phyloP scores from a whole-genome alignment of 208 protist genomes.

The Trichomonas gallinae region DNA sequence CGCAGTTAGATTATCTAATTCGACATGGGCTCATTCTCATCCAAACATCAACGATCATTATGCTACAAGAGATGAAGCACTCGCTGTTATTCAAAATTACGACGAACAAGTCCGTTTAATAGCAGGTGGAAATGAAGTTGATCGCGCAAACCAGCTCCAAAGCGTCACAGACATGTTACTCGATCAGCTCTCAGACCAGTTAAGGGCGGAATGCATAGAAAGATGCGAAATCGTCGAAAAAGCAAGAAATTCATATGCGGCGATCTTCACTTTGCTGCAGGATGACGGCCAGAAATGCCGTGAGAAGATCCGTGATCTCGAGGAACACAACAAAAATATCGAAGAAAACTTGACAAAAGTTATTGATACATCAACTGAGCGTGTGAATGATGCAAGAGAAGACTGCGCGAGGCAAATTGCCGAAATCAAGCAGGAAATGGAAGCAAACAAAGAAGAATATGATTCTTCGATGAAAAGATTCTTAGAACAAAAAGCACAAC shows the following conservation, averaged over 20 bases:
- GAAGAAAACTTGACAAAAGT: constrained; percentile 15
- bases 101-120: background rate
- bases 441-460: constrained; percentile 21
- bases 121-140: background rate
- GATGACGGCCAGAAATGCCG: background rate
- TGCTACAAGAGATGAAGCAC: background rate
- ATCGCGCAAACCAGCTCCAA: background rate
- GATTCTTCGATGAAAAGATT: constrained; percentile 19
- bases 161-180: background rate
- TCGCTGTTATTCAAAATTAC: background rate
- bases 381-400: background rate
- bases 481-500: background rate
- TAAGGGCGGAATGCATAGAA: background rate
- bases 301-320: background rate
- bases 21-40: background rate
- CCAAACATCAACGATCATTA: background rate
- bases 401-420: background rate
- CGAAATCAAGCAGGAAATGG: background rate
- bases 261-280: background rate
- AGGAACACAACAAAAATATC: background rate
- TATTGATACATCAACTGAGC: background rate
- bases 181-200: background rate
- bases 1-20: background rate
- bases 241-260: background rate
- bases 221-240: background rate